phyloP scores from a whole-genome alignment of 352 stramenopile species.

The Pythium phragmiticola region DNA sequence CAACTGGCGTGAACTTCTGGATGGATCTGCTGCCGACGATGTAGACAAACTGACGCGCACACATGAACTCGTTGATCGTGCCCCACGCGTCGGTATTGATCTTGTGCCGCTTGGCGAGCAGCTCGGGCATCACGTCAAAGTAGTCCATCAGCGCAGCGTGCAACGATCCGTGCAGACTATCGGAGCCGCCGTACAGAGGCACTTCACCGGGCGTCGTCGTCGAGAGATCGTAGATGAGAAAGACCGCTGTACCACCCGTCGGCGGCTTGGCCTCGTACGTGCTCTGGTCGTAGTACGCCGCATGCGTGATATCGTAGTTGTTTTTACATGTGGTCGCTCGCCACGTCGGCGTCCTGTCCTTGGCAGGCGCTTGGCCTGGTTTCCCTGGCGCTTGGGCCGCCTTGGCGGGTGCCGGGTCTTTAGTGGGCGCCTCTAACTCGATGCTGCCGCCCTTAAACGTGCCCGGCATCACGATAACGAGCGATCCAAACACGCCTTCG shows the following conservation, averaged over 20 bases:
- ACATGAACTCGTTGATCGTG: neutral
- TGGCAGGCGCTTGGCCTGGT: neutral
- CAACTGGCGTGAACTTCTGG: neutral
- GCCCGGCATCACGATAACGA: neutral
- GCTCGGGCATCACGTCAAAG: neutral
- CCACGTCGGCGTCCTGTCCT: neutral
- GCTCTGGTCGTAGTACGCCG: neutral
- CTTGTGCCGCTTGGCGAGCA: neutral
- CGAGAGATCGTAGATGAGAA: slow-evolving; percentile 8
- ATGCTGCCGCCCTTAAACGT: slow-evolving; percentile 1
- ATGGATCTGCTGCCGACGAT: neutral
- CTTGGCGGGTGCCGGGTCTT: too few species aligned
- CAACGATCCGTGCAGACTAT: neutral
- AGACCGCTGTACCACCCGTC: neutral
- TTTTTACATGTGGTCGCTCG: neutral
- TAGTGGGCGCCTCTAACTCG: neutral
- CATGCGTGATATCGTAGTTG: slow-evolving; percentile 1
- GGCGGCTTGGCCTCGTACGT: neutral
- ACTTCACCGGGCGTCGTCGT: slow-evolving; percentile 1
- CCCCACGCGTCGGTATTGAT: neutral
- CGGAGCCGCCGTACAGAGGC: neutral
- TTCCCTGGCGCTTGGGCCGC: too few species aligned
- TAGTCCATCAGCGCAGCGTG: neutral
- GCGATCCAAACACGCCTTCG: neutral
- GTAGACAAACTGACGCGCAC: neutral